Conservation (phyloP, 139 green algal species). For the Edaphochlamys debaryana region DNA sequence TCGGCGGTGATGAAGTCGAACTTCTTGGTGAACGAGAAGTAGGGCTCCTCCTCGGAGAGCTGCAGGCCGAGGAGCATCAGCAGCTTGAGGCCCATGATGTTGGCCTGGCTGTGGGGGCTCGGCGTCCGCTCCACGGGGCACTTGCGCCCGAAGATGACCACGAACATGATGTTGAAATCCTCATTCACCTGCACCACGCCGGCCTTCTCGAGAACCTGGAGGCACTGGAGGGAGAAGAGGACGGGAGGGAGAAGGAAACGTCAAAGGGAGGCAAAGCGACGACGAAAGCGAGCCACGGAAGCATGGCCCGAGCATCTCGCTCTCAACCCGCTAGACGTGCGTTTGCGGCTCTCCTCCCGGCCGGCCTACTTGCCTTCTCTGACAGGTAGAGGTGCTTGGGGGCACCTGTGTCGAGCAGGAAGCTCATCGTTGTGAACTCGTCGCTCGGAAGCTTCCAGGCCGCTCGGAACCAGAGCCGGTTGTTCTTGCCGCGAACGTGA, state of each 20-base stretch:
- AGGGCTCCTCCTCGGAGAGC: neutral
- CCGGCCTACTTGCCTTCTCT: no score
- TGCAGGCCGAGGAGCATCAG: slow-evolving; percentile 6
- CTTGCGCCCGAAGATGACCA: neutral
- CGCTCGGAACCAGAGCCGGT: neutral
- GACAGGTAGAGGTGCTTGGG: slow-evolving; percentile 18
- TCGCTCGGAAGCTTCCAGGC: neutral
- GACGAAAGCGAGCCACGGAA: no score
- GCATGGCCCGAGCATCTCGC: no score
- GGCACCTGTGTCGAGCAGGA: slow-evolving; percentile 15
- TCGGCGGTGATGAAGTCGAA: no score
- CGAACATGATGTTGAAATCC: neutral
- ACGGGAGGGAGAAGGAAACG: no score
- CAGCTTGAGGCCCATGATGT: slow-evolving; percentile 32
- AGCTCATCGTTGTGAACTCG: slow-evolving; percentile 7
- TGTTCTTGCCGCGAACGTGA: neutral
- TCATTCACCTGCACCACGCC: neutral
- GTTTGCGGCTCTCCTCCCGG: no score
- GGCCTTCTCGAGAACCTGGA: neutral
- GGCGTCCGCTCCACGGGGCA: slow-evolving; percentile 13
- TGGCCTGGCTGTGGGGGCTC: neutral
- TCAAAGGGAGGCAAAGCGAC: no score
- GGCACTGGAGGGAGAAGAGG: neutral
- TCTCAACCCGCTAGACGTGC: no score
- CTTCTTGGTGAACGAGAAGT: slow-evolving; percentile 3